Base-by-base conservation (phyloP, 768 basidiomycete genomes). In the Porpolomopsis calyptriformis region DNA sequence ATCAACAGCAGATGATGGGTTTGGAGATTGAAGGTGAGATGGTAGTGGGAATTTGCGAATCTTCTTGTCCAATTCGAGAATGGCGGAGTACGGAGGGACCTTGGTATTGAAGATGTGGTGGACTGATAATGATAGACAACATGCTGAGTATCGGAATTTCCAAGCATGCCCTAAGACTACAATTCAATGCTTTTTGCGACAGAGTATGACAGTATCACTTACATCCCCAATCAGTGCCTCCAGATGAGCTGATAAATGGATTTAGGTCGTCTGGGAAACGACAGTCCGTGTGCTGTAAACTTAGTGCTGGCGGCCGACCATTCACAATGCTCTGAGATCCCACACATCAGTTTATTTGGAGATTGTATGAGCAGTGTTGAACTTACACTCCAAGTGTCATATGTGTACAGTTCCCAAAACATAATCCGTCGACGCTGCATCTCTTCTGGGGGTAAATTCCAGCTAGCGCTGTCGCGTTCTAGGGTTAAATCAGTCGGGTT, bases 341-440 rank as follows among this genome's bases (percentile, higher is more conserved):
- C 36, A 45, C 22, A 37, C 24, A 18, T 35, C 27, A 40, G 24
- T 18, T 9, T 18, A 16, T n/a, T n/a, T 4, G 5, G 11, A 12
- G 4, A 22, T 18, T 47, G 36, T 49, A 41, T 22, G 24, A 25
- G 20, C 47, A 48, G 36, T 10, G 7, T 37, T 33, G 2, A 14
- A 62, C 67, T 46, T 49, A 71, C 74, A 44, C 66, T 64, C 71
- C 74, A 77, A 6, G 65, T 59, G 53, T 77, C 73, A 61, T 67
- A 72, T 14, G 65, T 62, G 52, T 65, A 72, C 7, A 76, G 56
- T 46, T 77, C 75, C 76, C 76, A 77, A 55, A 76, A 77, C 31
- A 76, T 45, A n/a, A 60, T 62, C 33, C 63, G 55, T 41, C 76
- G 64, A 26, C 72, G 60, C 49, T 76, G 72, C 3, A 70, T 53